phyloP scores from a whole-genome alignment of 1,284 basidiomycete genomes.

The Irpex rosettiformis region DNA sequence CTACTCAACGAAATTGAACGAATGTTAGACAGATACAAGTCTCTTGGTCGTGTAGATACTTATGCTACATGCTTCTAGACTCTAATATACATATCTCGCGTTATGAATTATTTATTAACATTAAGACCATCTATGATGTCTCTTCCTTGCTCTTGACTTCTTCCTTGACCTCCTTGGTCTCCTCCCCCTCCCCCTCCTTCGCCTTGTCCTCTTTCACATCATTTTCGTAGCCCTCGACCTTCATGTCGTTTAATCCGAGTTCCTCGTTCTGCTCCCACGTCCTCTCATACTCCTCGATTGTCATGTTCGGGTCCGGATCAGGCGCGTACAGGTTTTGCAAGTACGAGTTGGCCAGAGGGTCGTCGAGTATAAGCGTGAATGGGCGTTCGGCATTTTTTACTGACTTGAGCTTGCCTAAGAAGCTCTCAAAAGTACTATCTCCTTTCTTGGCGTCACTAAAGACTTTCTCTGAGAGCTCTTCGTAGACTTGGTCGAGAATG shows the following conservation, averaged over 20 bases:
- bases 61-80: background rate
- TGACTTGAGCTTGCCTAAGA: conserved; percentile 79
- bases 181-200: conserved; percentile 8
- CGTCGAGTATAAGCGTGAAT: conserved; percentile 94
- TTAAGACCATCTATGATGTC: conserved; percentile 1
- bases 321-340: conserved; percentile 94
- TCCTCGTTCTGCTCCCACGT: conserved; percentile 94
- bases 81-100: too few species aligned
- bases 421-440: conserved; percentile 62
- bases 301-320: conserved; percentile 91
- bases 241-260: conserved; percentile 95
- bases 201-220: conserved; percentile 23
- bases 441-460: conserved; percentile 68
- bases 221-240: conserved; percentile 80
- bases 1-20: too few species aligned
- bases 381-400: conserved; percentile 74
- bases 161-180: background rate
- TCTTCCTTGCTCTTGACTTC: conserved; percentile 5
- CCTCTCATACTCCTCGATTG: conserved; percentile 79
- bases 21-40: too few species aligned
- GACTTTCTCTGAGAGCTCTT: conserved; percentile 92
- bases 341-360: conserved; percentile 95
- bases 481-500: conserved; percentile 91
- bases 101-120: too few species aligned
- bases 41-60: too few species aligned